A percentile compares a stretch with the other conserved stretches of the same genome.
Conservation (phyloP, 352 stramenopile genomes). For the Elongisporangium undulatum region DNA sequence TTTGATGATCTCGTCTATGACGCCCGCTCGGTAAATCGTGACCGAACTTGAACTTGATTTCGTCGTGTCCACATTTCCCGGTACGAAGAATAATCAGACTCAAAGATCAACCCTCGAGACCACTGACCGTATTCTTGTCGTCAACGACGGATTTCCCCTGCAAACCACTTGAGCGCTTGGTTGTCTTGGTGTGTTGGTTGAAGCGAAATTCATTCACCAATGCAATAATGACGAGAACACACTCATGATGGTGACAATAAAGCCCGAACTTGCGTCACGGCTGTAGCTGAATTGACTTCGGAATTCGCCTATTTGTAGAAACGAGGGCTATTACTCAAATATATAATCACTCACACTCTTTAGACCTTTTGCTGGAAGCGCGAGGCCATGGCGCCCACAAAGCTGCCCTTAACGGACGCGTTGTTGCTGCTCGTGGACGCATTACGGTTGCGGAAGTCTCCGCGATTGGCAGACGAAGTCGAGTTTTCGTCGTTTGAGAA, state of each 20-base stretch:
- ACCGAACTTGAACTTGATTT: no score
- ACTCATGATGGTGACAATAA: neutral
- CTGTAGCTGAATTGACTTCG: neutral
- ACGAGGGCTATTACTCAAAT: neutral
- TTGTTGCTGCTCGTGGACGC: slow-evolving; percentile 21
- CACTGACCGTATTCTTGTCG: neutral
- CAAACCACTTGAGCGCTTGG: no score
- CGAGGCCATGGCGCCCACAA: slow-evolving; percentile 12
- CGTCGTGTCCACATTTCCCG: neutral
- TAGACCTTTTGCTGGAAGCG: slow-evolving; percentile 8
- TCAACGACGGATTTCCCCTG: no score
- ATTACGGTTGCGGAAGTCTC: slow-evolving; percentile 36
- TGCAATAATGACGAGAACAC: neutral
- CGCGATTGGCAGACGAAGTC: neutral
- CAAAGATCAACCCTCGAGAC: no score
- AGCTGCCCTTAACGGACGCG: slow-evolving; percentile 3
- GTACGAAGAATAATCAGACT: no score
- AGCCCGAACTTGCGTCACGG: neutral
- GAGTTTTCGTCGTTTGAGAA: slow-evolving; percentile 32
- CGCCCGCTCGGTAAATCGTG: neutral
- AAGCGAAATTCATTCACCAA: no score
- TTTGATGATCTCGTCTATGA: neutral
- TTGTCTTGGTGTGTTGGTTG: neutral
- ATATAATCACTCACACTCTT: neutral
- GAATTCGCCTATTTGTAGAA: slow-evolving; percentile 1